These are phyloP conservation scores for Gossypium arboreum DNA, from an alignment of 345 rosid species.

Conservation along the genomic window DNA sequence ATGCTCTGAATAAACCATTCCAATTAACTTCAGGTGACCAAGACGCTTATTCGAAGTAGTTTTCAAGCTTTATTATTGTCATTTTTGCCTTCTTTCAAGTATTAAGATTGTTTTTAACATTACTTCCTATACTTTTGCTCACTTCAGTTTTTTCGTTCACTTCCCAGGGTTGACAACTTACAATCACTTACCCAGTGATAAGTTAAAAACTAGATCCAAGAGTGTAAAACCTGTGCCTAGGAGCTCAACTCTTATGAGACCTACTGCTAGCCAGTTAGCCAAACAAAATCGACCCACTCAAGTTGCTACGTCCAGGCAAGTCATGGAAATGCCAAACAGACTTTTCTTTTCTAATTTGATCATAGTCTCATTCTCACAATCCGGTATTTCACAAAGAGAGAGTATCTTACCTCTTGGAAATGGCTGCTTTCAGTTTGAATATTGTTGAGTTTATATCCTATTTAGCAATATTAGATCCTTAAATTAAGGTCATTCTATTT, in stretches of 20 bases:
- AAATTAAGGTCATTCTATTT: background rate
- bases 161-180: slow-evolving; percentile 43
- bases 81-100: slow-evolving; percentile 1
- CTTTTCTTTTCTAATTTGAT: background rate
- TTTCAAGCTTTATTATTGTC: background rate
- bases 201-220: slow-evolving; percentile 35
- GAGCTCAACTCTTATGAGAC: slow-evolving; percentile 91
- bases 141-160: background rate
- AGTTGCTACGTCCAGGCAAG: slow-evolving; percentile 51
- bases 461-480: background rate
- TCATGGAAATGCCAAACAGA: background rate
- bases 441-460: background rate
- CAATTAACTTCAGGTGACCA: slow-evolving; percentile 37
- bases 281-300: slow-evolving; percentile 52
- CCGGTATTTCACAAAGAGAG: background rate
- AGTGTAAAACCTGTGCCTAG: slow-evolving; percentile 43
- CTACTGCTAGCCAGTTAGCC: slow-evolving; percentile 83
- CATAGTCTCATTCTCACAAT: background rate
- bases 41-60: background rate
- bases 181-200: slow-evolving; percentile 31
- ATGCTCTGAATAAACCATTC: slow-evolving; percentile 27
- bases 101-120: background rate
- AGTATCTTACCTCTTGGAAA: background rate
- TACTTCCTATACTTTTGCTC: background rate
- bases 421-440: background rate